Percentiles rank a stretch among this genome's conserved stretches.
phyloP scores from a whole-genome alignment of 257 asterid species.

The Nicotiana attenuata region DNA sequence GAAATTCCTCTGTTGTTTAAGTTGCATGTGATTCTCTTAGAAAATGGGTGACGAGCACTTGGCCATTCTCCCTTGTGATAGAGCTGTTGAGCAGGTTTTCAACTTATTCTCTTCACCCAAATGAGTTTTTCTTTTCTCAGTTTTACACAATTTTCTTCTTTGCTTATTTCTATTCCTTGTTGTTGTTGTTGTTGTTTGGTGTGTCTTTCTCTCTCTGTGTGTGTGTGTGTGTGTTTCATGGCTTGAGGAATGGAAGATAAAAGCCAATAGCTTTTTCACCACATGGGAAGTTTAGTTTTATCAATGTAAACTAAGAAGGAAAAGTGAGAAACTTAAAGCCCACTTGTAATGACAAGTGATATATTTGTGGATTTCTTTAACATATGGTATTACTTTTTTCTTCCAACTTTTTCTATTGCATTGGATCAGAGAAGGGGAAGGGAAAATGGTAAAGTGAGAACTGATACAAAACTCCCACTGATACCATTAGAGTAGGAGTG shows the following conservation, averaged over 20 bases:
- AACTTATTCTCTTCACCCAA: not conserved
- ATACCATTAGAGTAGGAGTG: not conserved
- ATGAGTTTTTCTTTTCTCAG: not conserved
- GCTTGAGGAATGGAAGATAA: not conserved
- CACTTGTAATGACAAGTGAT: too few relatives aligned
- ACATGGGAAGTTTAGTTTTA: not conserved
- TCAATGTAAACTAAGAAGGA: not conserved
- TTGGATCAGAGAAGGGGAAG: not conserved
- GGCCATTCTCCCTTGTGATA: conserved; percentile 22
- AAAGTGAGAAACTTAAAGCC: not conserved
- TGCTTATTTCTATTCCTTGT: not conserved
- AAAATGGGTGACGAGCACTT: conserved; percentile 35
- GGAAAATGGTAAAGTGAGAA: not conserved
- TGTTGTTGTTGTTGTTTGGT: too few relatives aligned
- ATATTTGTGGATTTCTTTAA: not conserved
- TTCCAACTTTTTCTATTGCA: not conserved
- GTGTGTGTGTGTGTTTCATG: not conserved
- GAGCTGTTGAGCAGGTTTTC: conserved; percentile 40
- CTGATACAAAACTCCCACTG: not conserved
- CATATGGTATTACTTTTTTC: too few relatives aligned
- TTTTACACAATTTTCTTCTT: too few relatives aligned
- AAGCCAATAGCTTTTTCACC: not conserved
- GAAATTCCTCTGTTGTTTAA: not conserved
- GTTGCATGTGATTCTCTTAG: conserved; percentile 14
- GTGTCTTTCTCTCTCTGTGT: too few relatives aligned